Conservation (phyloP, 2,329 filamentous ascomycete species). For the Raffaelea ambrosiae region DNA sequence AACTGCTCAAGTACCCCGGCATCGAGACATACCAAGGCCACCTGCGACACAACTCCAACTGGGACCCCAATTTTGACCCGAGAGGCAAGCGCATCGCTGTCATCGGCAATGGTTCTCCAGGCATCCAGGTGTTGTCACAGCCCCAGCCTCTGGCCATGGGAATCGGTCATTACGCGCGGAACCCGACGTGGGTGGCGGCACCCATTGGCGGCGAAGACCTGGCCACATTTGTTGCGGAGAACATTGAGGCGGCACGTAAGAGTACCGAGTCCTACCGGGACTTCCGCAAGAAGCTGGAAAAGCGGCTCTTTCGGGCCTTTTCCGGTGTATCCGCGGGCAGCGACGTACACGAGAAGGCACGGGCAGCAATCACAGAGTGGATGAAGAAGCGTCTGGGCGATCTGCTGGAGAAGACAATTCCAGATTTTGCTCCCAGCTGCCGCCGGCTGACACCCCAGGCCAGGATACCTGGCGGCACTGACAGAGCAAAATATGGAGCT, state of each 20-base stretch:
- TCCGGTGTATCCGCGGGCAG: neutral
- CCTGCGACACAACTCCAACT: constrained; percentile 17
- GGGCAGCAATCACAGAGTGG: neutral
- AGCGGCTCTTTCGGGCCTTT: neutral
- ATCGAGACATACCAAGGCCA: constrained; percentile 19
- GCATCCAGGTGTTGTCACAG: constrained; percentile 12
- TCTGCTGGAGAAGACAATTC: constrained; percentile 4
- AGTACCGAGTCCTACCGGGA: neutral
- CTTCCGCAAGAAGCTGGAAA: neutral
- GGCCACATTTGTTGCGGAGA: neutral
- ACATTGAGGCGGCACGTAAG: neutral
- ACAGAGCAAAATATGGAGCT: constrained; percentile 20
- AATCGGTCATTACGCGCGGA: constrained; percentile 22
- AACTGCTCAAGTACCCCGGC: constrained; percentile 1
- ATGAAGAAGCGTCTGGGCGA: neutral
- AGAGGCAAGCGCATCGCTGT: constrained; percentile 23
- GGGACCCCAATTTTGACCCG: constrained; percentile 18
- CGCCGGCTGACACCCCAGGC: constrained; percentile 18
- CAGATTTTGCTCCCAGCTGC: constrained; percentile 14
- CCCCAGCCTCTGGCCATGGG: constrained; percentile 22
- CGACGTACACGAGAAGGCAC: neutral
- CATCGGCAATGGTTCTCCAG: constrained; percentile 29
- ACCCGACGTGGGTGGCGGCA: constrained; percentile 15
- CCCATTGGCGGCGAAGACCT: neutral
- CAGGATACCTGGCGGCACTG: constrained; percentile 17